Evolutionary conservation across 202 grass and related monocot genomes (phyloP), one percentile per base, ranked within the genome.

Genomic region (Hordeum pubiflorum): DNA sequence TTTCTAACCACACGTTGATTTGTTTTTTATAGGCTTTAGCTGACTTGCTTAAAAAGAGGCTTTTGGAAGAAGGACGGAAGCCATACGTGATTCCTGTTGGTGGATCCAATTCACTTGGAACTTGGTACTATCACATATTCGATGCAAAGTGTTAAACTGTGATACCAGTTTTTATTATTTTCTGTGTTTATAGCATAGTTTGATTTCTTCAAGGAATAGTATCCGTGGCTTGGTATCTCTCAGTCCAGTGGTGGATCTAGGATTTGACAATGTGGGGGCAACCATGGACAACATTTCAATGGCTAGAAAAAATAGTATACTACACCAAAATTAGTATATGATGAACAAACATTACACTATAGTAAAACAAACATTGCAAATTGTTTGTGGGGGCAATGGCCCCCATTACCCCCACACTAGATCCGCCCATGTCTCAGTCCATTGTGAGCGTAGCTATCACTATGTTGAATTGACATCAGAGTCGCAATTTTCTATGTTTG

Each of bases 11-110:
- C 13, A 32, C 0, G 57, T 83, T 33, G 10, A 66, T 63, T 79
- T 52, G 36, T 76, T 75, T 82, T 74, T 79, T 33, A 8, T 66
- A 98, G 92, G 89, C 89, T 81, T 84, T 98, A 88, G 92, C 92
- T 31, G 88, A 95, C 11, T 75, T 98, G 74, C 85, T 98, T 79
- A 93, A 95, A 87, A 88, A 83, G 55, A 98, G 61, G 78, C 80
- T 98, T 65, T 50, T 86, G 41, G 81, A 89, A 60, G 90, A 98
- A 95, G 95, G 95, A 36, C 82, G 87, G 75, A 98, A 93, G 17
- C 95, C 95, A 75, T 98, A 95, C 61, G 84, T 95, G 54, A 93
- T 98, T 83, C 95, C 95, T 81, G 95, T 95, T 81, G 95, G 95
- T 69, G 95, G 95, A 88, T 98, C 95, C 38, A 95, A 98, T 78